Conservation (phyloP, 2,329 filamentous ascomycete species). For the Arthrobotrys musiformis region DNA sequence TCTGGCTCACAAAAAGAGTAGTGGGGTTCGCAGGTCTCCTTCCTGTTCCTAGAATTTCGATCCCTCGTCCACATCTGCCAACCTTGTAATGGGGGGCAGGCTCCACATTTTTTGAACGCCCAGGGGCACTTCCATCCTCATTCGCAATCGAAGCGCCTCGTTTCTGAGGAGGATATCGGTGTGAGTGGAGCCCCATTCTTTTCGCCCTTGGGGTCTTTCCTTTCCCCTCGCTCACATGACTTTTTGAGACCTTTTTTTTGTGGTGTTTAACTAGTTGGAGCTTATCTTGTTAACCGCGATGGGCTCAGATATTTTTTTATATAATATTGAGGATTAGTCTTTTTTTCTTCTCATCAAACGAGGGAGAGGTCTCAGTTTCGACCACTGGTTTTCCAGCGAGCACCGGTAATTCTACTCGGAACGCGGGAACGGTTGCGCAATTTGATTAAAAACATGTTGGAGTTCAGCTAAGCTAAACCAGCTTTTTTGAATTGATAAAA, state of each 20-base stretch:
- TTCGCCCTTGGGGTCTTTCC: not conserved
- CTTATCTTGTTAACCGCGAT: conserved; percentile 15
- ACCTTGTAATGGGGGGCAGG: no score
- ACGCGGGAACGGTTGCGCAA: conserved; percentile 3
- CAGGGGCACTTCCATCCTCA: conserved; percentile 25
- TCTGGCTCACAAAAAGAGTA: not conserved
- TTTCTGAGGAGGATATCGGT: not conserved
- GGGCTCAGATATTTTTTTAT: conserved; percentile 7
- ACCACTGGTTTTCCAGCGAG: not conserved
- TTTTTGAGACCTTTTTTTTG: conserved; percentile 11
- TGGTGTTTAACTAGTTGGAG: not conserved
- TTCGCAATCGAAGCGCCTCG: conserved; percentile 55
- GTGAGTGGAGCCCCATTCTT: conserved; percentile 30
- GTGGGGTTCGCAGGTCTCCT: conserved; percentile 4
- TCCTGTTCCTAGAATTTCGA: conserved; percentile 11
- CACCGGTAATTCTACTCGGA: conserved; percentile 1
- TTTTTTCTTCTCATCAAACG: not conserved
- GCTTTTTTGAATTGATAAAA: no score
- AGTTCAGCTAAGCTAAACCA: not conserved
- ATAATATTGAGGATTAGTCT: not conserved
- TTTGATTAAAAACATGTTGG: not conserved
- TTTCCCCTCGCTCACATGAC: conserved; percentile 11
- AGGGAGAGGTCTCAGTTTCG: not conserved
- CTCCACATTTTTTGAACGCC: conserved; percentile 16
- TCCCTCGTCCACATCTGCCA: conserved; percentile 6